Base-by-base conservation (phyloP, 257 asterid genomes). In the Lavandula angustifolia region DNA sequence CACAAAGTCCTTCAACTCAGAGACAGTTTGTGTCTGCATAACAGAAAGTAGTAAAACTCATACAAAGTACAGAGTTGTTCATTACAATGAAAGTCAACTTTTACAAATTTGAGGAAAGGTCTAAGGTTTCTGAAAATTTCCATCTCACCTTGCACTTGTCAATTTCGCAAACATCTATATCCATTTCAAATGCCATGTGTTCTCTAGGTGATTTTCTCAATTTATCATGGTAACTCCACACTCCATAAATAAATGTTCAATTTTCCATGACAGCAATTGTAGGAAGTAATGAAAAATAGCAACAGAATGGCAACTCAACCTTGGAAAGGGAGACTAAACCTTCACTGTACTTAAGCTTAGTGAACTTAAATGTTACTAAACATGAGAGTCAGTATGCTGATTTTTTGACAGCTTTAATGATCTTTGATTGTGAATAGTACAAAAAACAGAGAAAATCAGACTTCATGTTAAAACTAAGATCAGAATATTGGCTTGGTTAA, bases 1-100 rank as follows among this genome's bases (percentile, higher is more conserved):
- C 67, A 94, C 99, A 73, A 94, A 94, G 76, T 94, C 99, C 83
- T 94, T 90, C 84, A 94, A 78, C 68, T 94, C 97, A 58, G 99
- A 90, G 38, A 90, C 99, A 12, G 90, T 76, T 70, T 94, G 99
- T 58, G 82, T 75, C 99, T 94, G 96, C 57, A 81, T 56, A 22
- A 73, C 61, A 70, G 55, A 68, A 60, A 43, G 48, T 13, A 61
- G 37, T 60, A 44, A 13, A 54, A 31, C 42, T 72, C 42, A 11
- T 63, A 47, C 8, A 7, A 49, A 42, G 55, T 49, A 41, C 14
- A 63, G 16, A 58, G 60, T 67, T 42, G 33, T 56, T 51, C 47
- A 29, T 43, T 37, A 52, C 16, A 66, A 42, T 9, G 41, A 16
- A 55, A 56, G 42, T 44, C 16, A 64, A 55, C 35, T 63, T 40